phyloP scores from a whole-genome alignment of 345 rosid species.

The Balakata baccata region DNA sequence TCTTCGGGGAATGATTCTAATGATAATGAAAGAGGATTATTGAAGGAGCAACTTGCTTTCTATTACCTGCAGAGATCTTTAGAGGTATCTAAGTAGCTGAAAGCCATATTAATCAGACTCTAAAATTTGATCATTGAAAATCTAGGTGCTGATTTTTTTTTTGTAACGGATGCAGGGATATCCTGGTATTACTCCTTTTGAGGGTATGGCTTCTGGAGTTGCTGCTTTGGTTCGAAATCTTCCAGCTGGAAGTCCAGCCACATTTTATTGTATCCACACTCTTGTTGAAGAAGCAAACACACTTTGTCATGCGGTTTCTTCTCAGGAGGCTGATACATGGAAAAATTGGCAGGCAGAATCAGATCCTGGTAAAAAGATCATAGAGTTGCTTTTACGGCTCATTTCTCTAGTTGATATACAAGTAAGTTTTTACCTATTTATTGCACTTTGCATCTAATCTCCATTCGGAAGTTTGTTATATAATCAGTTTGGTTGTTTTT shows the following conservation, averaged over 20 bases:
- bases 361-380: slow-evolving; percentile 54
- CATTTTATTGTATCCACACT: slow-evolving; percentile 63
- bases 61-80: slow-evolving; percentile 80
- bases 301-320: slow-evolving; percentile 34
- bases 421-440: slow-evolving; percentile 35
- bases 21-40: slow-evolving; percentile 46
- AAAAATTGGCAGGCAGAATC: slow-evolving; percentile 57
- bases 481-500: background rate
- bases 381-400: slow-evolving; percentile 74
- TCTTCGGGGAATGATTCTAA: slow-evolving; percentile 61
- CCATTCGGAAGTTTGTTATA: background rate
- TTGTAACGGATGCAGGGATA: slow-evolving; percentile 48
- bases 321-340: slow-evolving; percentile 40
- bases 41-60: slow-evolving; percentile 80
- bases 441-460: slow-evolving; percentile 10
- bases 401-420: slow-evolving; percentile 81
- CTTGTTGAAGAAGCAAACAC: slow-evolving; percentile 62
- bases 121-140: slow-evolving; percentile 4
- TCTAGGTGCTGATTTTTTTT: slow-evolving; percentile 16
- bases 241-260: slow-evolving; percentile 95
- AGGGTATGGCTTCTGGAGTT: slow-evolving; percentile 96
- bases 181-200: slow-evolving; percentile 81
- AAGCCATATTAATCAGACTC: background rate
- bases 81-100: slow-evolving; percentile 45
- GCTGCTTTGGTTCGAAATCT: slow-evolving; percentile 76